phyloP scores from a whole-genome alignment of 2,329 filamentous ascomycete genomes.

The Tothia fuscella region DNA sequence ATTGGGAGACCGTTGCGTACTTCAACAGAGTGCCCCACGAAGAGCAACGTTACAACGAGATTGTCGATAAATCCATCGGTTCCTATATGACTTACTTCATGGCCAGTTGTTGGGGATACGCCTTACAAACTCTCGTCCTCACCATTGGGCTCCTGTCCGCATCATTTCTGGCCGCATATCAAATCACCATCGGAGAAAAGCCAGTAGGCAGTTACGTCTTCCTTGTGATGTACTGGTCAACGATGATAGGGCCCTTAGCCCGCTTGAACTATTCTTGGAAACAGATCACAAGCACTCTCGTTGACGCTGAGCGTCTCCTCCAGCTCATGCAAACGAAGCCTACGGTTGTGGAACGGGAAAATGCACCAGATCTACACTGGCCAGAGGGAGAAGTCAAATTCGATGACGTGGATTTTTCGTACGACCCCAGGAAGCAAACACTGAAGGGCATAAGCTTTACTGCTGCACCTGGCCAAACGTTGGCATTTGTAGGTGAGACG shows the following conservation, averaged over 20 bases:
- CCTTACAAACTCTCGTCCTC: constrained; percentile 35
- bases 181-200: constrained; percentile 37
- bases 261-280: constrained; percentile 38
- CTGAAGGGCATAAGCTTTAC: constrained; percentile 38
- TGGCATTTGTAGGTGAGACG: constrained; percentile 51
- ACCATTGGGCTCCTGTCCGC: constrained; percentile 37
- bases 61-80: constrained; percentile 26
- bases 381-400: constrained; percentile 41
- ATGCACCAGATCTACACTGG: constrained; percentile 34
- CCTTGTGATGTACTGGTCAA: constrained; percentile 51
- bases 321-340: constrained; percentile 47
- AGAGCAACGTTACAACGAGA: constrained; percentile 34
- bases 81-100: constrained; percentile 18
- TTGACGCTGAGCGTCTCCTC: constrained; percentile 53
- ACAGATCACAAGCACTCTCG: constrained; percentile 40
- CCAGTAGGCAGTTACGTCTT: constrained; percentile 52
- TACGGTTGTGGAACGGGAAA: constrained; percentile 37
- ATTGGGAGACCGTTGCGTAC: constrained; percentile 48
- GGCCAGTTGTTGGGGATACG: constrained; percentile 21
- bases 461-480: constrained; percentile 40
- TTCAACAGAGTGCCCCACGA: constrained; percentile 48
- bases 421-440: constrained; percentile 40
- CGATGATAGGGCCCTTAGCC: constrained; percentile 36
- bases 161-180: constrained; percentile 41
- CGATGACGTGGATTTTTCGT: constrained; percentile 42